Evolutionary conservation across 805 yeast species (phyloP).

Genomic region (Yarrowia yakushimensis): DNA sequence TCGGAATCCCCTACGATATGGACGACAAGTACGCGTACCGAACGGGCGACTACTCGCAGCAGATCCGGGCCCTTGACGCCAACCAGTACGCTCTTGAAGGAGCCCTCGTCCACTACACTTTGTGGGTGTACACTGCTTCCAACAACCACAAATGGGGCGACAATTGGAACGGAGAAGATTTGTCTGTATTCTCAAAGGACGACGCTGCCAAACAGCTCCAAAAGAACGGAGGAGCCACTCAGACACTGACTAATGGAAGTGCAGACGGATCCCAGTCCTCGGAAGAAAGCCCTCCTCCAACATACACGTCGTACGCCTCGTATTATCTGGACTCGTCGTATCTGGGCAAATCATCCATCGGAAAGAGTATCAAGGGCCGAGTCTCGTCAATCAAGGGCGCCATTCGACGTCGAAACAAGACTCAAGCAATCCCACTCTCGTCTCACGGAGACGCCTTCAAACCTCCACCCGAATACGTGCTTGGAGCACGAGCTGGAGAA

Average conservation of each 20-base stretch:
- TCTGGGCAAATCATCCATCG: constrained; percentile 1
- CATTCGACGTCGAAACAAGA: background rate
- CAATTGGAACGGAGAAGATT: constrained; percentile 89
- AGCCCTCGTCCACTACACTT: constrained; percentile 64
- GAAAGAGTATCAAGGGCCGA: background rate
- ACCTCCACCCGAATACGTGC: constrained; percentile 22
- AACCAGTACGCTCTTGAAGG: constrained; percentile 74
- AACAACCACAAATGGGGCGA: constrained; percentile 88
- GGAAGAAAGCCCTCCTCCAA: background rate
- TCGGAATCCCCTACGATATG: constrained; percentile 98
- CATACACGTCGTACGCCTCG: constrained; percentile 4
- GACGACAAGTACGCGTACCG: constrained; percentile 69
- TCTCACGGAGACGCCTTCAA: constrained; percentile 9
- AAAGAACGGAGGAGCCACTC: background rate
- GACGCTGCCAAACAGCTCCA: constrained; percentile 22
- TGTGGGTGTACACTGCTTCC: constrained; percentile 77
- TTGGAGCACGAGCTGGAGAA: constrained; percentile 33
- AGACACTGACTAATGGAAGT: background rate
- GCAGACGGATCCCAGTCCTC: background rate
- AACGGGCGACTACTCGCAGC: constrained; percentile 65
- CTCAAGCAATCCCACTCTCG: background rate
- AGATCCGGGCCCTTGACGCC: constrained; percentile 82
- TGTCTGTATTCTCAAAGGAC: constrained; percentile 70
- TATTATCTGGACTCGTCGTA: constrained; percentile 2
- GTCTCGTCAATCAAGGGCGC: background rate